phyloP scores from a whole-genome alignment of 768 basidiomycete genomes.

The Mycena pura region DNA sequence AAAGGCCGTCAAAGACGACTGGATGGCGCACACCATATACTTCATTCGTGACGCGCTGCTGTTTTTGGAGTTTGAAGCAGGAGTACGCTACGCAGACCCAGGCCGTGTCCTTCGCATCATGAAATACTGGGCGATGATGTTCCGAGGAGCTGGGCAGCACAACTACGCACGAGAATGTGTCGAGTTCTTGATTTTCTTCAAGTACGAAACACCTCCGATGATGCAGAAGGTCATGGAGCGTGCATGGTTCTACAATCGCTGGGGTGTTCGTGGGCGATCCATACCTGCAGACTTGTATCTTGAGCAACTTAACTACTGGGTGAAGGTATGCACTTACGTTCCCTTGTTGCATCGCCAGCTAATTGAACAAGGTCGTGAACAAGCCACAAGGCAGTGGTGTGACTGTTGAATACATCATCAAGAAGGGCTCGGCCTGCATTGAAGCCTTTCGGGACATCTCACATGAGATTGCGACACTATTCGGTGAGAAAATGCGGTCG shows the following conservation, averaged over 20 bases:
- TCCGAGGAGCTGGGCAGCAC: conserved; percentile 37
- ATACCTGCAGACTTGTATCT: conserved; percentile 39
- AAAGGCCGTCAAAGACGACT: background rate
- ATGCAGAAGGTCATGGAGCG: conserved; percentile 26
- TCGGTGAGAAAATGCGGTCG: conserved; percentile 1
- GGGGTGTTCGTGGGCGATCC: conserved; percentile 31
- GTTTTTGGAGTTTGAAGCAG: conserved; percentile 38
- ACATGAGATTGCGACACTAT: background rate
- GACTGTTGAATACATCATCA: conserved; percentile 2
- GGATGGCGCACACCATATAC: conserved; percentile 31
- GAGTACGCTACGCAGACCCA: conserved; percentile 38
- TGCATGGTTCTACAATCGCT: conserved; percentile 37
- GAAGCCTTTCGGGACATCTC: background rate
- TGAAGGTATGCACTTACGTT: conserved; percentile 32
- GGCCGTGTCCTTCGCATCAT: conserved; percentile 36
- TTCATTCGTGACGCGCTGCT: conserved; percentile 39
- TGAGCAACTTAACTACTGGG: conserved; percentile 37
- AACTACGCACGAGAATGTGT: conserved; percentile 42
- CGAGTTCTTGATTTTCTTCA: conserved; percentile 29
- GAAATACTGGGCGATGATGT: conserved; percentile 34
- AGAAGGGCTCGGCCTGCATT: background rate
- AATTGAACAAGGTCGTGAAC: conserved; percentile 27
- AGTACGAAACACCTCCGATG: conserved; percentile 23
- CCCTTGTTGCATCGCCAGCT: background rate
- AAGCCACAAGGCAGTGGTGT: conserved; percentile 31